Evolutionary conservation across 2,329 filamentous ascomycete species (phyloP).

Genomic region (Aspergillus japonicus): DNA sequence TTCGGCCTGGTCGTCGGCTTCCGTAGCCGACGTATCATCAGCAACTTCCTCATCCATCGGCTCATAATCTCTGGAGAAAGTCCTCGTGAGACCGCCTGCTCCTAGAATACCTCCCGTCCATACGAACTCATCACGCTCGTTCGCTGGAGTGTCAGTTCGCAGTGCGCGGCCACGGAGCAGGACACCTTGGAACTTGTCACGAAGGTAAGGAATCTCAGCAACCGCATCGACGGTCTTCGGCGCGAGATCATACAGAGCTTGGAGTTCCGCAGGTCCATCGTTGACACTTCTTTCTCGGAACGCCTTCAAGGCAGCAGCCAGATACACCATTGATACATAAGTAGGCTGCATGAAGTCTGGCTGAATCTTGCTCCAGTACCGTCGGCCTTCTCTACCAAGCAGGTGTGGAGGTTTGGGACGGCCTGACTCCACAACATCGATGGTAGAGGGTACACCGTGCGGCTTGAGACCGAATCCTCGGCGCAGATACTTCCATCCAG

Average conservation of each 20-base stretch:
- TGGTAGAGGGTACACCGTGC: conserved; percentile 25
- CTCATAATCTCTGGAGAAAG: conserved; percentile 3
- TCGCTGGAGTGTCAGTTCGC: conserved; percentile 19
- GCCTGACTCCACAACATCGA: conserved; percentile 34
- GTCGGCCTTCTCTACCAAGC: conserved; percentile 33
- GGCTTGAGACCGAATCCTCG: conserved; percentile 35
- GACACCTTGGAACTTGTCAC: conserved; percentile 42
- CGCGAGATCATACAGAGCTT: conserved; percentile 30
- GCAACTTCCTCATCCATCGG: conserved; percentile 1
- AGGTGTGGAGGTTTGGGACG: conserved; percentile 23
- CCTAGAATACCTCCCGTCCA: conserved; percentile 39
- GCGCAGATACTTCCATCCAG: conserved; percentile 61
- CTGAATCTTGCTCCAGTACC: conserved; percentile 37
- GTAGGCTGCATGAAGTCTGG: conserved; percentile 45
- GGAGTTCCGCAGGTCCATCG: conserved; percentile 32
- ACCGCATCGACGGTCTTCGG: conserved; percentile 39
- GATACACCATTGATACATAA: conserved; percentile 45
- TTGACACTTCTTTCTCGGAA: conserved; percentile 37
- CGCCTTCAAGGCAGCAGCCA: conserved; percentile 42
- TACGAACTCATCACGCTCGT: conserved; percentile 23
- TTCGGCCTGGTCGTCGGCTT: not conserved
- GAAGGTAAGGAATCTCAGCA: conserved; percentile 39
- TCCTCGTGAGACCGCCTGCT: conserved; percentile 24
- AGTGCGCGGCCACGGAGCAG: conserved; percentile 37
- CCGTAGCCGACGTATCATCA: not conserved